Conservation (phyloP, 2,329 filamentous ascomycete species). For the Dactylellina cionopaga region DNA sequence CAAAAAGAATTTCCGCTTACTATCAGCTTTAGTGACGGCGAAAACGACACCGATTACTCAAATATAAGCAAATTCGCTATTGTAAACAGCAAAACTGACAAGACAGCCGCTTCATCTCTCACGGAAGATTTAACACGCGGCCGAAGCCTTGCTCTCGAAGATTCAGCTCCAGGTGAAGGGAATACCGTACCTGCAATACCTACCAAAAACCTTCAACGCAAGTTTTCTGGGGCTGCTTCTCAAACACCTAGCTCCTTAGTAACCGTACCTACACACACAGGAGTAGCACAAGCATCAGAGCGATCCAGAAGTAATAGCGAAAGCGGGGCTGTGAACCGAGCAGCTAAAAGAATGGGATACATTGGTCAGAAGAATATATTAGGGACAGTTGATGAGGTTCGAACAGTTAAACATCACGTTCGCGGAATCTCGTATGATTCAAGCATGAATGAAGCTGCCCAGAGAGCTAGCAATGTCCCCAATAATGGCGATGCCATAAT, state of each 20-base stretch:
- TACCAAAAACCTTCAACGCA: conserved; percentile 46
- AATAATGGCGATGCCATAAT: conserved; percentile 12
- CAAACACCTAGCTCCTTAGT: neutral
- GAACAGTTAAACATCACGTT: conserved; percentile 48
- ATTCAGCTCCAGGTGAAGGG: conserved; percentile 6
- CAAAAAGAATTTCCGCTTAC: too few relatives aligned
- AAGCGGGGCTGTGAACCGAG: conserved; percentile 38
- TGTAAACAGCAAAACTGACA: neutral
- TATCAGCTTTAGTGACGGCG: conserved; percentile 25
- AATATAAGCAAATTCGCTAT: conserved; percentile 12
- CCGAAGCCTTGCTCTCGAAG: conserved; percentile 3
- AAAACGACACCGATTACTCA: conserved; percentile 48
- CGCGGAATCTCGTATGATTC: conserved; percentile 50
- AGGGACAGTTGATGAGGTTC: conserved; percentile 42
- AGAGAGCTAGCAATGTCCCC: conserved; percentile 47
- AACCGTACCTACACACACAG: neutral
- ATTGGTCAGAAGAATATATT: conserved; percentile 45
- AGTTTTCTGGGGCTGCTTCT: conserved; percentile 11
- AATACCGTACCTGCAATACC: conserved; percentile 36
- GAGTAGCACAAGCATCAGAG: conserved; percentile 3
- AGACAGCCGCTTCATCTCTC: neutral
- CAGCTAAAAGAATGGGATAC: conserved; percentile 50
- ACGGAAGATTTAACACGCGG: conserved; percentile 16
- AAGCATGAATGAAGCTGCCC: conserved; percentile 48
- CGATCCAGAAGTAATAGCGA: conserved; percentile 49